Percentiles rank a stretch among this genome's conserved stretches.
phyloP scores from a whole-genome alignment of 2,329 filamentous ascomycete genomes.

The Dactylellina haptotyla region DNA sequence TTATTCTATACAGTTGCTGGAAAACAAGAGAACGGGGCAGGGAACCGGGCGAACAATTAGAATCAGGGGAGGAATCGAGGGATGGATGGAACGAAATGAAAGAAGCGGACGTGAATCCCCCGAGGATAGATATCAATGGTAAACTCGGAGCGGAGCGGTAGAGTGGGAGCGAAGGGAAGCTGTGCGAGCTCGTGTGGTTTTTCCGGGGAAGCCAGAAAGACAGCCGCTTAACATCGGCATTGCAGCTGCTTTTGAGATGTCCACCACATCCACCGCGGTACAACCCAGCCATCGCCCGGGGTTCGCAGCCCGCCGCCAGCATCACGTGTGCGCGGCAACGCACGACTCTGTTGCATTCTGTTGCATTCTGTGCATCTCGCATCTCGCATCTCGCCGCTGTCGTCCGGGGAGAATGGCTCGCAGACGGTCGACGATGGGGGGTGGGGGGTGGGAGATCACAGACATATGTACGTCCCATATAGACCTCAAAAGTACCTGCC shows the following conservation, averaged over 20 bases:
- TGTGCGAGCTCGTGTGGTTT: conserved; percentile 25
- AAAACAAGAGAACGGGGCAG: not conserved
- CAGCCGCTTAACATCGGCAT: conserved; percentile 53
- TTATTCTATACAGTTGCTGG: too few species aligned
- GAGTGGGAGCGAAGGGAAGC: conserved; percentile 13
- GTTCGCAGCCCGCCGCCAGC: conserved; percentile 4
- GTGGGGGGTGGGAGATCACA: too few species aligned
- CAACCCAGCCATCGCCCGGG: not conserved
- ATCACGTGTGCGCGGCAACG: not conserved
- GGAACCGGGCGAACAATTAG: not conserved
- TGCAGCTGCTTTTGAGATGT: conserved; percentile 15
- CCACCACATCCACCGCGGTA: not conserved
- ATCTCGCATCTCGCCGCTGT: too few species aligned
- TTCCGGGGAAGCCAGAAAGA: conserved; percentile 36
- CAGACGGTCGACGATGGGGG: too few species aligned
- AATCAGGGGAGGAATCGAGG: not conserved
- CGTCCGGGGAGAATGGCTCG: too few species aligned
- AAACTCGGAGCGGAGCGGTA: conserved; percentile 25
- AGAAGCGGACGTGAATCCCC: not conserved
- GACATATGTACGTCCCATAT: too few species aligned
- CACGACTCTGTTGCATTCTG: conserved; percentile 18
- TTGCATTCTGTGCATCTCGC: too few species aligned
- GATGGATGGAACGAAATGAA: not conserved
- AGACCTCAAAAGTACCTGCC: too few species aligned
- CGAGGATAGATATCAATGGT: conserved; percentile 11